Conservation (phyloP, 345 rosid genomes). For the Microthlaspi erraticum region DNA sequence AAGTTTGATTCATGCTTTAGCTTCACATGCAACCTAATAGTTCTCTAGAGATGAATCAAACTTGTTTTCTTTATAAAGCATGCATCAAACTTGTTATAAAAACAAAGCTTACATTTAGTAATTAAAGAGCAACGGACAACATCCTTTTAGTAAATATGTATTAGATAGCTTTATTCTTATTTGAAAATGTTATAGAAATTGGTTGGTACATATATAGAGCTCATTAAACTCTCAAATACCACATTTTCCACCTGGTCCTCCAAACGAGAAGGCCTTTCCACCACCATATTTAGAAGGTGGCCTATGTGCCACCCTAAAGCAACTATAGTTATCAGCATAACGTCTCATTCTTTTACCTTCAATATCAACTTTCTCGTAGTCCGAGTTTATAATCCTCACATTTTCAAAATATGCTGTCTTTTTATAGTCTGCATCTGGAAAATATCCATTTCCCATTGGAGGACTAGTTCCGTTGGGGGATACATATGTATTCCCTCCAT, state of each 20-base stretch:
- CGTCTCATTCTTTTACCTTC: background rate
- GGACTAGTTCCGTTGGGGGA: constrained; percentile 21
- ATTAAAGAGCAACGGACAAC: no score
- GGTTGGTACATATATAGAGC: constrained; percentile 1
- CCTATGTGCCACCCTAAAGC: constrained; percentile 10
- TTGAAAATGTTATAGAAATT: background rate
- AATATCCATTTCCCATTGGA: constrained; percentile 34
- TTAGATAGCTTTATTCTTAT: background rate
- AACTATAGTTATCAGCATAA: background rate
- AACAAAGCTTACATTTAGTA: no score
- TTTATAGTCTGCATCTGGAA: background rate
- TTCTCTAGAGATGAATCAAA: no score
- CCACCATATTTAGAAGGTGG: background rate
- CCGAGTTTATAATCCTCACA: background rate
- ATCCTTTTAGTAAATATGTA: no score
- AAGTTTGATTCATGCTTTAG: no score
- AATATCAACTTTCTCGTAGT: background rate
- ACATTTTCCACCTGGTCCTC: constrained; percentile 38
- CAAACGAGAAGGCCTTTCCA: constrained; percentile 1
- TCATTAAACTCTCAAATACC: background rate
- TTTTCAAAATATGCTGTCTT: constrained; percentile 14
- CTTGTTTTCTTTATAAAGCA: no score
- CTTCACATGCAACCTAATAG: no score
- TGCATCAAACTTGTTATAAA: no score
- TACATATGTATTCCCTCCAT: constrained; percentile 23